Evolutionary conservation across 805 yeast species (phyloP), one percentile per base, ranked within the genome.

Genomic region (Zygoascus ofunaensis): DNA sequence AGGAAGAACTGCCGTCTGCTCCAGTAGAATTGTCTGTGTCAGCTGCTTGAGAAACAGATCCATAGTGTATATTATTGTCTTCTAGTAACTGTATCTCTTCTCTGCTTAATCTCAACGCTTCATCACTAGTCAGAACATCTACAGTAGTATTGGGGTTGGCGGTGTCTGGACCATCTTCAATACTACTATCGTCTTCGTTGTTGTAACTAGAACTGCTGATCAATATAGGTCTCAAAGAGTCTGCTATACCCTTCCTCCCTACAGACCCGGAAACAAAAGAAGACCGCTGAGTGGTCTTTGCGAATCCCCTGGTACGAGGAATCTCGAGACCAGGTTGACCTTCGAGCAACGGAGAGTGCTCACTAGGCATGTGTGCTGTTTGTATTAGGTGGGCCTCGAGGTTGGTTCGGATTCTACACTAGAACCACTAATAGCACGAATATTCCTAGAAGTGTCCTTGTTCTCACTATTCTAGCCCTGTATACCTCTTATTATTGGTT

Each of bases 1-100:
- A 37, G 22, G 34, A 10, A 21, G 26, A 12, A 39, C 30, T n/a
- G 12, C 8, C 15, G 22, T 20, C 15, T 34, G 20, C 19, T 8
- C 28, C 22, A 7, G 18, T 36, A 2, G 39, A 19, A 21, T 36
- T 36, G 23, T 24, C 41, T 3, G 33, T 21, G n/a, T n/a, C n/a
- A n/a, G n/a, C n/a, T n/a, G n/a, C n/a, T 20, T 24, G 34, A 35
- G 30, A 4, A 18, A 30, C 12, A 22, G 32, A 22, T 37, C 38
- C 17, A 24, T 44, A 39, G 23, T 20, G 17, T 15, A 49, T 41
- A 32, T 53, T 33, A 37, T 49, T 53, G 38, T 57, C 60, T 12
- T 40, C 33, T 4, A 62, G 55, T 26, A 62, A 49, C 3, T 54
- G 55, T 41, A 57, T 56, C 34, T 59, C 57, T 45, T 62, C 66